Percentiles rank a stretch among this genome's conserved stretches.
These are phyloP conservation scores for Pseudognaphalium luteoalbum DNA, from an alignment of 129 eudicot species.

Conservation along the genomic window DNA sequence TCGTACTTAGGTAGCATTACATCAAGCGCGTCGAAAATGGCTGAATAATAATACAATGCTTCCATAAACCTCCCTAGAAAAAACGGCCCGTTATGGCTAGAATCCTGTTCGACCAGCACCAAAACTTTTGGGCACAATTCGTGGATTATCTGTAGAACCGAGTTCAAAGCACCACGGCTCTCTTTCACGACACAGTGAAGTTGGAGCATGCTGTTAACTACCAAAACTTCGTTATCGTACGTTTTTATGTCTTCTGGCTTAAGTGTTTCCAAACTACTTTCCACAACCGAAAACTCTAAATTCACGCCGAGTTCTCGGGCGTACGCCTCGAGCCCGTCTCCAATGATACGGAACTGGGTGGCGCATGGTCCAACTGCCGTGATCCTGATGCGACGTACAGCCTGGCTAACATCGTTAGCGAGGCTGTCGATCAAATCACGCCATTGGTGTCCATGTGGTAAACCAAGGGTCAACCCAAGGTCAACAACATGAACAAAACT, in stretches of 20 bases:
- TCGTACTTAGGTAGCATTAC: slow-evolving; percentile 54
- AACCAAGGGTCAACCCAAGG: slow-evolving; percentile 56
- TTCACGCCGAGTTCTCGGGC: slow-evolving; percentile 37
- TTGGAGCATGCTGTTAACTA: slow-evolving; percentile 49
- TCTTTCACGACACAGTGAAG: slow-evolving; percentile 56
- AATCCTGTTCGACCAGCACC: slow-evolving; percentile 53
- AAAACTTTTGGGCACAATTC: slow-evolving; percentile 45
- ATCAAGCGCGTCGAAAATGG: slow-evolving; percentile 55
- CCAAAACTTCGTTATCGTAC: slow-evolving; percentile 36
- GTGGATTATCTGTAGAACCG: slow-evolving; percentile 46
- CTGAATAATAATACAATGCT: slow-evolving; percentile 55
- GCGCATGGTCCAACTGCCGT: slow-evolving; percentile 44
- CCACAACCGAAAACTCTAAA: slow-evolving; percentile 42
- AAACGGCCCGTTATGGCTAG: slow-evolving; percentile 60
- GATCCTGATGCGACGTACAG: slow-evolving; percentile 37
- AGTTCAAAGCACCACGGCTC: slow-evolving; percentile 53
- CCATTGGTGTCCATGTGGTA: slow-evolving; percentile 54
- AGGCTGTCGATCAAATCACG: slow-evolving; percentile 42
- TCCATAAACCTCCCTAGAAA: slow-evolving; percentile 61
- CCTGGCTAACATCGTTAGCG: slow-evolving; percentile 33
- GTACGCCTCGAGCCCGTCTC: slow-evolving; percentile 43
- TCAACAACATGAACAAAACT: slow-evolving; percentile 55
- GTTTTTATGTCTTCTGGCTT: slow-evolving; percentile 41
- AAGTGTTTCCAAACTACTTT: slow-evolving; percentile 43
- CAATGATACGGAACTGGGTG: slow-evolving; percentile 31